Evolutionary conservation across 129 eudicot species (phyloP).

Genomic region (Artemisia argyi): DNA sequence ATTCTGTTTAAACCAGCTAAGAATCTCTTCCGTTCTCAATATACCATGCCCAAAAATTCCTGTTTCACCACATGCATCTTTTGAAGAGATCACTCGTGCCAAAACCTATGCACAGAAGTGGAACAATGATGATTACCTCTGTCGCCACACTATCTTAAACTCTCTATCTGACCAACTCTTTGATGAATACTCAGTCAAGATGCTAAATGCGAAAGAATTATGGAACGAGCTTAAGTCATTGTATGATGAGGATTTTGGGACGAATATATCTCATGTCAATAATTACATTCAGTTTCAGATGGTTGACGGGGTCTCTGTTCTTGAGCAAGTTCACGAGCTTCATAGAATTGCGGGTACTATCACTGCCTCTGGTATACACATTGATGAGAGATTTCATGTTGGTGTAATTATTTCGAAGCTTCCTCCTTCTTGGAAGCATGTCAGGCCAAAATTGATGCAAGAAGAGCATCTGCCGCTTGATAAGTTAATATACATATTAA

Average conservation of each 20-base stretch:
- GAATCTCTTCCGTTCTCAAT: constrained; percentile 57
- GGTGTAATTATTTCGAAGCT: constrained; percentile 75
- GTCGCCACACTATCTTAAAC: constrained; percentile 68
- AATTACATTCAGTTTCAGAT: constrained; percentile 76
- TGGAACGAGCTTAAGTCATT: constrained; percentile 65
- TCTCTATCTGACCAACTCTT: constrained; percentile 66
- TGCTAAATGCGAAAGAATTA: constrained; percentile 53
- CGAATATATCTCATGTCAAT: constrained; percentile 55
- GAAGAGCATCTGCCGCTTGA: constrained; percentile 50
- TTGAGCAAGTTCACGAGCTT: constrained; percentile 69
- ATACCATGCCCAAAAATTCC: constrained; percentile 56
- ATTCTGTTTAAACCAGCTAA: constrained; percentile 55
- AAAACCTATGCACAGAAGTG: constrained; percentile 44
- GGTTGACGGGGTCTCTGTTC: constrained; percentile 75
- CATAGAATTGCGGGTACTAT: constrained; percentile 59
- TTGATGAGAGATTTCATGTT: constrained; percentile 76
- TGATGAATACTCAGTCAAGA: constrained; percentile 48
- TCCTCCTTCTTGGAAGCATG: constrained; percentile 88
- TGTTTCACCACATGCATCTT: constrained; percentile 24
- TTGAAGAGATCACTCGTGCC: constrained; percentile 33
- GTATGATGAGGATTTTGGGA: constrained; percentile 61
- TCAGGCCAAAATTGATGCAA: constrained; percentile 53
- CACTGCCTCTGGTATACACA: constrained; percentile 48
- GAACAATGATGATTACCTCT: constrained; percentile 68
- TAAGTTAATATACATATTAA: constrained; percentile 56